Evolutionary conservation across 1,284 basidiomycete species (phyloP).

Genomic region (Malassezia dermatis): DNA sequence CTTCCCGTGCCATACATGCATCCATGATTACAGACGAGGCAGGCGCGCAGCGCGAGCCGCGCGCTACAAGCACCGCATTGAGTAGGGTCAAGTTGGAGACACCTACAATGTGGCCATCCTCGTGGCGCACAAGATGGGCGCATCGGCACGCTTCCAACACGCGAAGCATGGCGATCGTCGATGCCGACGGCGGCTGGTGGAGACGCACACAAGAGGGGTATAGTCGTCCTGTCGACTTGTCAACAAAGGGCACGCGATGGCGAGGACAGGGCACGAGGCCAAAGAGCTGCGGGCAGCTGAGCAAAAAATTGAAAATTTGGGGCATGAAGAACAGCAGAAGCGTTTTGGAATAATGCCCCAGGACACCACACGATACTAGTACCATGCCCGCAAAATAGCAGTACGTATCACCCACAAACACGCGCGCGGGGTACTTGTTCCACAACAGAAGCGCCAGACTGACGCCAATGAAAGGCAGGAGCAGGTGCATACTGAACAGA

Average conservation of each 20-base stretch:
- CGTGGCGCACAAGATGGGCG: slow-evolving; percentile 23
- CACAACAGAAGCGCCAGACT: slow-evolving; percentile 61
- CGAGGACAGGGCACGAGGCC: slow-evolving; percentile 84
- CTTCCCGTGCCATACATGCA: neutral
- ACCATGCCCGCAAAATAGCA: slow-evolving; percentile 74
- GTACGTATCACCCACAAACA: slow-evolving; percentile 91
- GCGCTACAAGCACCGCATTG: slow-evolving; percentile 37
- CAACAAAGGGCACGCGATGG: slow-evolving; percentile 66
- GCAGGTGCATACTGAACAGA: slow-evolving; percentile 87
- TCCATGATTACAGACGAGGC: neutral
- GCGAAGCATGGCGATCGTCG: slow-evolving; percentile 14
- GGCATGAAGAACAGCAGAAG: slow-evolving; percentile 91
- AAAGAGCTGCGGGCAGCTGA: slow-evolving; percentile 90
- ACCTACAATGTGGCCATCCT: slow-evolving; percentile 17
- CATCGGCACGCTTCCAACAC: slow-evolving; percentile 17
- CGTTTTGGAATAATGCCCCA: slow-evolving; percentile 91
- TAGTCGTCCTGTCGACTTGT: neutral
- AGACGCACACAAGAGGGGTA: slow-evolving; percentile 13
- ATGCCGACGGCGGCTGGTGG: neutral
- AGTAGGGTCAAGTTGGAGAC: slow-evolving; percentile 42
- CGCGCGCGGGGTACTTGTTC: slow-evolving; percentile 68
- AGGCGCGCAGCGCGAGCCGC: slow-evolving; percentile 20
- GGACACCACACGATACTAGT: slow-evolving; percentile 33
- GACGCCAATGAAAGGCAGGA: slow-evolving; percentile 83
- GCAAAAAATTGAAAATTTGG: slow-evolving; percentile 91